A percentile compares a stretch with the other conserved stretches of the same genome.
phyloP scores from a whole-genome alignment of 257 asterid species.

The Penstemon eatonii region DNA sequence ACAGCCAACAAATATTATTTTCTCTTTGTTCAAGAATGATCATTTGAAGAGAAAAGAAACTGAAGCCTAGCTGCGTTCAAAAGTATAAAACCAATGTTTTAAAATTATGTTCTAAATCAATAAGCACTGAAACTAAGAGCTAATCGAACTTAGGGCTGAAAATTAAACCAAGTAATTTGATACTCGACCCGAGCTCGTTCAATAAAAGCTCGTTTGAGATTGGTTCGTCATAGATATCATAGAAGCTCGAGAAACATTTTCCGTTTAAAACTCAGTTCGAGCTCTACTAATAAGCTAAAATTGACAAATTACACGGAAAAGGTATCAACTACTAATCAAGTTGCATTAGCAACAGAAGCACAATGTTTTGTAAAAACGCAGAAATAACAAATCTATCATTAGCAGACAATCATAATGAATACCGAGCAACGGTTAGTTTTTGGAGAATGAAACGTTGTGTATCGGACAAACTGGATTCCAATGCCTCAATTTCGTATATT shows the following conservation, averaged over 20 bases:
- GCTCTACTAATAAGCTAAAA: too few relatives aligned
- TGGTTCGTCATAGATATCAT: too few relatives aligned
- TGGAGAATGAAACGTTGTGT: slow-evolving; percentile 63
- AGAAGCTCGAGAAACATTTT: too few relatives aligned
- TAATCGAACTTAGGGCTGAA: background rate
- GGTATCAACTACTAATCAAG: too few relatives aligned
- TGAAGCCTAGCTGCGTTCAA: background rate
- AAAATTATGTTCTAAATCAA: background rate
- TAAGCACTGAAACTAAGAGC: background rate
- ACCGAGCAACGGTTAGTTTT: slow-evolving; percentile 84
- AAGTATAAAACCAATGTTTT: background rate
- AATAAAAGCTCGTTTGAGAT: too few relatives aligned
- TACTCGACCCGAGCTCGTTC: too few relatives aligned
- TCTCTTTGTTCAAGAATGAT: too few relatives aligned
- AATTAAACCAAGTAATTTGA: background rate
- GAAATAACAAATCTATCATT: background rate
- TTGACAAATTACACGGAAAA: too few relatives aligned
- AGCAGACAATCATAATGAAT: slow-evolving; percentile 14
- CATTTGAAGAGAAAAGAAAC: too few relatives aligned
- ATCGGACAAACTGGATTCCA: slow-evolving; percentile 43
- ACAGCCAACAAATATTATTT: too few relatives aligned
- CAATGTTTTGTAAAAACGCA: background rate
- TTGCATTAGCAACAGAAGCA: background rate
- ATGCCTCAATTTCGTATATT: slow-evolving; percentile 58
- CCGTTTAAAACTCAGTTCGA: too few relatives aligned